Conservation (phyloP, 1,284 basidiomycete species). For the Termitomyces sp. region DNA sequence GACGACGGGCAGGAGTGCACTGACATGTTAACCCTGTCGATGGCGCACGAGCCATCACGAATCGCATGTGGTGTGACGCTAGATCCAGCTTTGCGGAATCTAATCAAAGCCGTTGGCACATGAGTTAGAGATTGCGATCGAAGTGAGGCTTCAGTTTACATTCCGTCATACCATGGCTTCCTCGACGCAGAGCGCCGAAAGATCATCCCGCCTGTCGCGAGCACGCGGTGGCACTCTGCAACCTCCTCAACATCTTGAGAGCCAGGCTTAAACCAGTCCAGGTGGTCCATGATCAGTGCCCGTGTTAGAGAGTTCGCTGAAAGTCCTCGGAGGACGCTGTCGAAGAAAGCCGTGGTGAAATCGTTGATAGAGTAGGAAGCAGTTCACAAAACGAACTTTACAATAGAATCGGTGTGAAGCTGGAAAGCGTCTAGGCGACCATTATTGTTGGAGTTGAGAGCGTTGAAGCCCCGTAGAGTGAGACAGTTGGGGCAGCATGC, state of each 20-base stretch:
- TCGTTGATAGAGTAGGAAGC: background rate
- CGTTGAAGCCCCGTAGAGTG: constrained; percentile 61
- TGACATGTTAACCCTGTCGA: constrained; percentile 31
- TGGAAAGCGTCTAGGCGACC: constrained; percentile 60
- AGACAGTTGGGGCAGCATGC: constrained; percentile 74
- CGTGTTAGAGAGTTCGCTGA: constrained; percentile 51
- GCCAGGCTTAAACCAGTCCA: constrained; percentile 71
- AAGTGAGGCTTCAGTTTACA: constrained; percentile 28
- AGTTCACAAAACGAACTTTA: constrained; percentile 48
- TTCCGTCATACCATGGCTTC: constrained; percentile 70
- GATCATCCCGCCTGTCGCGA: constrained; percentile 60
- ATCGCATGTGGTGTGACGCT: constrained; percentile 23
- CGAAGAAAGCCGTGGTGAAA: constrained; percentile 7
- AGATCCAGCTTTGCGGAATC: constrained; percentile 25
- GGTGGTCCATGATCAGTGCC: constrained; percentile 76
- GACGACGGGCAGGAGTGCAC: constrained; percentile 7
- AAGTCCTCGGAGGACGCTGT: constrained; percentile 58
- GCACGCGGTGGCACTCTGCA: constrained; percentile 53
- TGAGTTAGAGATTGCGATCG: background rate
- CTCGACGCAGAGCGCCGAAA: constrained; percentile 71
- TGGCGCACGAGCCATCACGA: constrained; percentile 22
- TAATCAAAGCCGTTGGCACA: constrained; percentile 1
- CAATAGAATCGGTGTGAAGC: constrained; percentile 75
- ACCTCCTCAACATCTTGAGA: constrained; percentile 61
- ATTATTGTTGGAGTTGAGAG: constrained; percentile 43